These are phyloP conservation scores for Mycena epipterygia DNA, from an alignment of 768 basidiomycete species.

Conservation along the genomic window DNA sequence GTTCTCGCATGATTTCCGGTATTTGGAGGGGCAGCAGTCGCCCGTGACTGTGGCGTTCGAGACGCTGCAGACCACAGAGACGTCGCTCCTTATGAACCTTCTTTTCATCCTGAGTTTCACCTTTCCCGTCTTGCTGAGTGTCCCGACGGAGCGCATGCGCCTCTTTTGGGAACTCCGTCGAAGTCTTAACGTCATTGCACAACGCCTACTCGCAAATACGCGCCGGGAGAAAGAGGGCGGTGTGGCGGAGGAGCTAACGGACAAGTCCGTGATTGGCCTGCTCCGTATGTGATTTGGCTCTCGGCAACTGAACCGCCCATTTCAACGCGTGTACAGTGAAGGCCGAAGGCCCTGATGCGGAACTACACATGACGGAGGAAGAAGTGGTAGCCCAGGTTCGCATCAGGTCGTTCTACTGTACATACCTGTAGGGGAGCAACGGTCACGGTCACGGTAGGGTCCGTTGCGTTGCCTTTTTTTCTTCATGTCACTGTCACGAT, in stretches of 20 bases:
- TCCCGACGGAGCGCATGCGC: slow-evolving; percentile 47
- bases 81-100: background rate
- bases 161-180: slow-evolving; percentile 42
- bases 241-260: slow-evolving; percentile 39
- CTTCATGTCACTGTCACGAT: no score
- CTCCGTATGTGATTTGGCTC: slow-evolving; percentile 42
- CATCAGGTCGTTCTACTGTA: background rate
- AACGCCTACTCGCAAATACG: slow-evolving; percentile 46
- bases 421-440: no score
- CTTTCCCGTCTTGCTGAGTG: slow-evolving; percentile 47
- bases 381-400: slow-evolving; percentile 57
- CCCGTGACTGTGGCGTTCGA: slow-evolving; percentile 29
- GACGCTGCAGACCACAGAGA: slow-evolving; percentile 2
- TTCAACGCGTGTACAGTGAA: slow-evolving; percentile 46
- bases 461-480: no score
- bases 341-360: slow-evolving; percentile 44
- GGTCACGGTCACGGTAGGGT: no score
- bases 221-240: slow-evolving; percentile 48
- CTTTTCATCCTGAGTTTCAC: slow-evolving; percentile 42
- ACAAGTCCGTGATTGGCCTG: slow-evolving; percentile 55
- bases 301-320: background rate
- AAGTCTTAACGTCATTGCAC: slow-evolving; percentile 51
- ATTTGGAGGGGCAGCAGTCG: slow-evolving; percentile 47
- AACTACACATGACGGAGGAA: slow-evolving; percentile 52
- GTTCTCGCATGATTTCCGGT: slow-evolving; percentile 59